phyloP scores from a whole-genome alignment of 106 monocot species.

The Posidonia australis region DNA sequence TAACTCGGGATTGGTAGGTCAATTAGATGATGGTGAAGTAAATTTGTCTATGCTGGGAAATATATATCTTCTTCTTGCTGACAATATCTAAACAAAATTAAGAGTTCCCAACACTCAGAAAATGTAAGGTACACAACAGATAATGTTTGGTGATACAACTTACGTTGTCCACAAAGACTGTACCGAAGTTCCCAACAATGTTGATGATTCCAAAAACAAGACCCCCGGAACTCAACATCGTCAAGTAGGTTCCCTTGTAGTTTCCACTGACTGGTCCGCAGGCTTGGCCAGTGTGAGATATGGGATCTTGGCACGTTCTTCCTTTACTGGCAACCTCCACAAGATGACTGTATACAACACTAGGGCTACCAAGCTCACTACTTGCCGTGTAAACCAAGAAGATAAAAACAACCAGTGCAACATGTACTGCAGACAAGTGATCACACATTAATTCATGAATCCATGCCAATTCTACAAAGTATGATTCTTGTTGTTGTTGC shows the following conservation, averaged over 20 bases:
- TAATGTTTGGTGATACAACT: conserved; percentile 7
- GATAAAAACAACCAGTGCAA: conserved; percentile 78
- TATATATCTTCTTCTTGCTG: no score
- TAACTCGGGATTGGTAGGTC: no score
- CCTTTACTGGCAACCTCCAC: conserved; percentile 46
- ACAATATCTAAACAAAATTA: no score
- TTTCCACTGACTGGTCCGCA: conserved; percentile 94
- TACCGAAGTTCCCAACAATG: conserved; percentile 97
- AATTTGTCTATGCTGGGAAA: no score
- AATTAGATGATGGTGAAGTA: no score
- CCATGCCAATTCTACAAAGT: no score
- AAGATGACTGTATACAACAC: conserved; percentile 56
- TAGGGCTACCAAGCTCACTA: conserved; percentile 77
- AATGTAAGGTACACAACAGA: no score
- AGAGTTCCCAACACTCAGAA: no score
- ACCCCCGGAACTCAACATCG: conserved; percentile 94
- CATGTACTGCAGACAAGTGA: conserved; percentile 51
- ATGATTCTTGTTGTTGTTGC: no score
- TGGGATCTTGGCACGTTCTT: conserved; percentile 44
- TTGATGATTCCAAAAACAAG: conserved; percentile 97
- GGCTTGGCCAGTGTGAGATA: conserved; percentile 59
- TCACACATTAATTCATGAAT: no score
- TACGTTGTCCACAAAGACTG: conserved; percentile 98
- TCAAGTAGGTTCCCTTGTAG: conserved; percentile 78
- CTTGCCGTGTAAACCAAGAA: conserved; percentile 79